Percentiles rank a stretch among this genome's conserved stretches.
phyloP scores from a whole-genome alignment of 345 rosid species.

The Melaleuca alternifolia region DNA sequence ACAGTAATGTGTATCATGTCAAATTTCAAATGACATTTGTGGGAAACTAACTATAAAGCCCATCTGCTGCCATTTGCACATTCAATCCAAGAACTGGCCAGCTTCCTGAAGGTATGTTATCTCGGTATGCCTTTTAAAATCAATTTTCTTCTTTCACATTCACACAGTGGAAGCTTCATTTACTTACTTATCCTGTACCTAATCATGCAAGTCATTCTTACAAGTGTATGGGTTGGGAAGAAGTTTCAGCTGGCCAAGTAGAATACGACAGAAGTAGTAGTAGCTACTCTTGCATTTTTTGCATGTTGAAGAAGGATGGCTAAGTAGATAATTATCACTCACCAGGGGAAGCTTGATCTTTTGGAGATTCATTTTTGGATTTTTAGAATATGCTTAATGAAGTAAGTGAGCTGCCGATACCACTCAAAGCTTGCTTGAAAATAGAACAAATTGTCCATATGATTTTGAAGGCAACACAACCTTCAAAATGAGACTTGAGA shows the following conservation, averaged over 20 bases:
- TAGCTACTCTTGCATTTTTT: conserved; percentile 96
- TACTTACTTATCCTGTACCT: not conserved
- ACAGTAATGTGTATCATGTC: conserved; percentile 92
- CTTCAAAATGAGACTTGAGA: too few species aligned
- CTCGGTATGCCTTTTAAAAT: not conserved
- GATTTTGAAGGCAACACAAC: too few species aligned
- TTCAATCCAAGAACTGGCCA: conserved; percentile 99
- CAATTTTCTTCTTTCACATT: too few species aligned
- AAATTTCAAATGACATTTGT: conserved; percentile 94
- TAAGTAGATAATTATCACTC: conserved; percentile 93
- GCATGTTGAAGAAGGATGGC: conserved; percentile 96
- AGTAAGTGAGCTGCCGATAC: too few species aligned
- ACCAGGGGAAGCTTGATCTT: conserved; percentile 75
- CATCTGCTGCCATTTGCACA: conserved; percentile 80
- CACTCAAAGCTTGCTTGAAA: too few species aligned
- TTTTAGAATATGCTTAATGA: too few species aligned
- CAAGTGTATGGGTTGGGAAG: conserved; percentile 98
- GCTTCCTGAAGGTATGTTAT: conserved; percentile 66
- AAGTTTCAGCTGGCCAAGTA: too few species aligned
- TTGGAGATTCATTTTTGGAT: too few species aligned
- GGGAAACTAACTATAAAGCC: conserved; percentile 99
- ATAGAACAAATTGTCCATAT: too few species aligned
- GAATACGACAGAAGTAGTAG: too few species aligned
- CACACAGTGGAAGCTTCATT: not conserved
- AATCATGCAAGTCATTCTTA: conserved; percentile 67